Evolutionary conservation across 768 basidiomycete species (phyloP), one percentile per base, ranked within the genome.

Genomic region (Rhodotorula paludigena): DNA sequence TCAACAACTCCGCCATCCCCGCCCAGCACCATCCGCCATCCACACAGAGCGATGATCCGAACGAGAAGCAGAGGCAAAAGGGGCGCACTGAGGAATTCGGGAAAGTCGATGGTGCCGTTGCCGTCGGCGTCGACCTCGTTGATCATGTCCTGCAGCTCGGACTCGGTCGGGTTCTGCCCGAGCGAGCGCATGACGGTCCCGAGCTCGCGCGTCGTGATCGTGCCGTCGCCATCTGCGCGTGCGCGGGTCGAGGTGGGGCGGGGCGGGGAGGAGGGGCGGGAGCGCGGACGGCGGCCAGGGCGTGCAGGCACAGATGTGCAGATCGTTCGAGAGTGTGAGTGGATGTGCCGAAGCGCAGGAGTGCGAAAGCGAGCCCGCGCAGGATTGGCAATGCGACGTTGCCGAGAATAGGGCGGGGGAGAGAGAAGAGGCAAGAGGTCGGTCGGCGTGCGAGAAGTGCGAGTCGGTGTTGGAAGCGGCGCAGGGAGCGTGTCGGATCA

Each of bases 141-240:
- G 83, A 92, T 90, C 90, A 93, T 92, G 80, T 92, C 91, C 78
- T 89, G 88, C 51, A 92, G 81, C 80, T 93, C 90, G 0, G 88
- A 88, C 77, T 92, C 89, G 35, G 91, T 91, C 2, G 90, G 90
- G 81, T 91, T 93, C 81, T 92, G 90, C 36, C 91, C 90, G 35
- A 92, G 82, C 54, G 89, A 91, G 72, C 91, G 86, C 90, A 93
- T 92, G 73, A 92, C 90, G 55, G 90, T 91, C 66, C 90, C 91
- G 74, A 92, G 88, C 80, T 93, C 90, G 53, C 64, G 67, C 62
- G 89, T 88, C 59, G 90, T 92, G 82, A 93, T 92, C 63, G 89
- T 91, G 78, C 90, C 90, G 82, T 93, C 91, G 73, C 89, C 89
- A 74, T 92, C 90, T 92, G 76, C 0, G 49, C 5, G 36, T 8